These are phyloP conservation scores for Clarireedia monteithiana DNA, from an alignment of 2,329 filamentous ascomycete species.

Conservation along the genomic window DNA sequence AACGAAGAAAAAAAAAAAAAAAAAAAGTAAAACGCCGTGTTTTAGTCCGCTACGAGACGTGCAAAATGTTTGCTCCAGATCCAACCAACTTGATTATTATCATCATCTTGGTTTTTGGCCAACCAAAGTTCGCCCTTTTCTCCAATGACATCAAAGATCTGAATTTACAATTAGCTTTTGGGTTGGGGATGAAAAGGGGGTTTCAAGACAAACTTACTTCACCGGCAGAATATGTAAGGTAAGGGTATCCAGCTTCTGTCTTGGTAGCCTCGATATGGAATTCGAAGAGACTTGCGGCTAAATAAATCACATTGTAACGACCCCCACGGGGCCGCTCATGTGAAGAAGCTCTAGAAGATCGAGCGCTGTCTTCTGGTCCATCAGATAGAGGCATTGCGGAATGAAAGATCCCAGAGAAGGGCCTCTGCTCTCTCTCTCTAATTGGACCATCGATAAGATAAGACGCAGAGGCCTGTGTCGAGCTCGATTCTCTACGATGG, in stretches of 20 bases:
- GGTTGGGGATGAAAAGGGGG: background rate
- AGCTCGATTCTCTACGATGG: conserved; percentile 46
- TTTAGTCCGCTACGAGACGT: conserved; percentile 36
- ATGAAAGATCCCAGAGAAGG: conserved; percentile 73
- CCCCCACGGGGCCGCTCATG: conserved; percentile 45
- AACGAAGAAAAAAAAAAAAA: background rate
- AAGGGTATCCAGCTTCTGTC: conserved; percentile 89
- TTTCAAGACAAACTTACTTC: conserved; percentile 50
- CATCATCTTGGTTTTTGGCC: conserved; percentile 93
- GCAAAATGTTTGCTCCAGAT: conserved; percentile 99
- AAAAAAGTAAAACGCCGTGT: background rate
- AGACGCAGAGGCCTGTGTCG: conserved; percentile 44
- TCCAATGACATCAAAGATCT: conserved; percentile 86
- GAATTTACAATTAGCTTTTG: conserved; percentile 8
- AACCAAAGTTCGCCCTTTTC: conserved; percentile 98
- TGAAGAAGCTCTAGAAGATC: conserved; percentile 52
- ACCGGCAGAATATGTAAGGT: conserved; percentile 89
- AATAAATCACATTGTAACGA: conserved; percentile 71
- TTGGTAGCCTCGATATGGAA: conserved; percentile 94
- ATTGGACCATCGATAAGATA: conserved; percentile 29
- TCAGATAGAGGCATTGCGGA: conserved; percentile 80
- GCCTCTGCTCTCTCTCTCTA: conserved; percentile 26
- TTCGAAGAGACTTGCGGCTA: conserved; percentile 90
- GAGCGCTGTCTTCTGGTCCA: conserved; percentile 43
- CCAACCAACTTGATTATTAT: conserved; percentile 75